phyloP scores from a whole-genome alignment of 495 filamentous ascomycete genomes.

The Aspergillus sparsus region DNA sequence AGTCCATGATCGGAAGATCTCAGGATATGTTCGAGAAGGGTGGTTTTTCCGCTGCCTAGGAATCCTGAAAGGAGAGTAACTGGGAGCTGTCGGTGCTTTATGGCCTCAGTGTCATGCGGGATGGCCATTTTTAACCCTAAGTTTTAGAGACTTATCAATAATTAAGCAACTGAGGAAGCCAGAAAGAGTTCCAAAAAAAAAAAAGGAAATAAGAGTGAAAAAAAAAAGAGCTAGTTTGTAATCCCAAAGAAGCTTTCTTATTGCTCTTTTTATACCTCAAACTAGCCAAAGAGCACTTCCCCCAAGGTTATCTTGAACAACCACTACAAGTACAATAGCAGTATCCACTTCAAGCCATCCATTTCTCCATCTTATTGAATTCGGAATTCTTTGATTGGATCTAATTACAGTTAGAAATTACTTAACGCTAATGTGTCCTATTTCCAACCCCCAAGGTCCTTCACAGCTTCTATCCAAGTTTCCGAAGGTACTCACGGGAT shows the following conservation, averaged over 20 bases:
- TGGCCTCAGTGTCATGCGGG: constrained; percentile 3
- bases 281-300: neutral
- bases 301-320: constrained; percentile 2
- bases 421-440: too few relatives aligned
- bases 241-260: too few relatives aligned
- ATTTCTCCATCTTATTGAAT: too few relatives aligned
- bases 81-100: constrained; percentile 32
- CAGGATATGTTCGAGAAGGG: constrained; percentile 57
- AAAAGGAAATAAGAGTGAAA: neutral
- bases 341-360: too few relatives aligned
- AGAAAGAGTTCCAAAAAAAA: neutral
- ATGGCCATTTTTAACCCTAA: neutral
- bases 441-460: neutral
- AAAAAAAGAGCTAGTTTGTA: neutral
- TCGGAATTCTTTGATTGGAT: too few relatives aligned
- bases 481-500: neutral
- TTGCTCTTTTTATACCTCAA: too few relatives aligned
- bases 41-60: constrained; percentile 57
- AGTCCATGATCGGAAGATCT: constrained; percentile 54
- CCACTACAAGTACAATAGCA: neutral
- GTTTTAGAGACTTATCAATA: neutral
- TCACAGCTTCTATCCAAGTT: neutral
- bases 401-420: too few relatives aligned
- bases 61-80: constrained; percentile 53
- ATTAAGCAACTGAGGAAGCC: neutral